Evolutionary conservation across 2,329 filamentous ascomycete species (phyloP), one percentile per base, ranked within the genome.

Genomic region (Arthrocladium fulminans): DNA sequence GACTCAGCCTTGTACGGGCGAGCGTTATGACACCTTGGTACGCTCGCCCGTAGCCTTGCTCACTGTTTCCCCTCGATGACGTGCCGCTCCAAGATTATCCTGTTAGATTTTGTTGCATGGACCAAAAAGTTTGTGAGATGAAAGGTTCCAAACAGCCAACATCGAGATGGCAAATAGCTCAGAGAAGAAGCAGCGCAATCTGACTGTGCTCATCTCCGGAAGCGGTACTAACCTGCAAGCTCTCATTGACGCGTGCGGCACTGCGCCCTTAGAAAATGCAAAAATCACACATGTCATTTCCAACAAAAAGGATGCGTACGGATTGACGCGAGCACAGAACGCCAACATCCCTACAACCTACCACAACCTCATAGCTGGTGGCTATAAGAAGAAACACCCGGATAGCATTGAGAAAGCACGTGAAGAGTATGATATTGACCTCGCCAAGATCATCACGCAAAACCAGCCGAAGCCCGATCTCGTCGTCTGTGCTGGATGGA

Each of bases 401-500:
- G 69, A 66, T 51, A 81, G 62, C 58, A 69, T 67, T 13, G 63
- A 67, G 51, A 58, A 62, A 35, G 83, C 80, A 1, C 77, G 88
- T 20, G 69, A 74, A 40, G 73, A 73, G 47, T 94, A 92, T 65
- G 88, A 94, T 63, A 76, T 79, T 12, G 85, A 86, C 37, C 72
- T 94, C 53, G 85, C 86, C 0, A 65, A 74, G 35, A 73, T 83
- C 51, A 75, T 94, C 45, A 70, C 90, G 20, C 63, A 67, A 3
- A 76, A 83, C 54, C 67, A 56, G 35, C 56, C 55, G 2, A 52
- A 67, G 49, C 87, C 88, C 0, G 78, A 89, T 47, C 66, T 94
- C 47, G 79, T 94, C 42, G 83, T 92, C 7, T 84, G 88, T 56
- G 83, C 86, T 2, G 88, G 88, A 2, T 94, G 86, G 76, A 94